These are phyloP conservation scores for Podaxis sp. DNA, from an alignment of 768 basidiomycete species.

Conservation along the genomic window DNA sequence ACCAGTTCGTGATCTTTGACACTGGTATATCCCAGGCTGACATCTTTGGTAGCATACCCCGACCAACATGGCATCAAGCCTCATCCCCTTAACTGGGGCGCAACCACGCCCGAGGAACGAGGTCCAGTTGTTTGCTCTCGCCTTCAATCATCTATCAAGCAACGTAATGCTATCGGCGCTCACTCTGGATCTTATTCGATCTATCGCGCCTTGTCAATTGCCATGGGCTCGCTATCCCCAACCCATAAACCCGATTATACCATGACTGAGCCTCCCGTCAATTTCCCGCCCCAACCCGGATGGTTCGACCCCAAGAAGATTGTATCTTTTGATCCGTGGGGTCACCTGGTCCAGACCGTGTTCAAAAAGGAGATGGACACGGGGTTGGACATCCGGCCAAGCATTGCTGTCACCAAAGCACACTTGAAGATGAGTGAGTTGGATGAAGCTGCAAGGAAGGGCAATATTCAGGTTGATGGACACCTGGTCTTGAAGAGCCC, in stretches of 20 bases:
- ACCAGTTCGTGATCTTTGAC: constrained; percentile 56
- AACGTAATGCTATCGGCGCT: constrained; percentile 90
- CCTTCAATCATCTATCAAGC: constrained; percentile 77
- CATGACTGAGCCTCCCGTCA: constrained; percentile 80
- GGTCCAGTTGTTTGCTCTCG: constrained; percentile 91
- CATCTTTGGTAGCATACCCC: constrained; percentile 66
- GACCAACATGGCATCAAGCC: constrained; percentile 88
- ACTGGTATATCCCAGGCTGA: background rate
- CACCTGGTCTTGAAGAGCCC: constrained; percentile 71
- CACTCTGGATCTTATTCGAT: constrained; percentile 93
- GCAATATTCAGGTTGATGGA: constrained; percentile 74
- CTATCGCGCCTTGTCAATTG: constrained; percentile 90
- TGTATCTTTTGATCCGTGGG: constrained; percentile 92
- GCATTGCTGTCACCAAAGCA: constrained; percentile 88
- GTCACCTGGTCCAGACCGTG: constrained; percentile 76
- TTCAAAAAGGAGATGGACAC: constrained; percentile 60
- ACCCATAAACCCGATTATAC: constrained; percentile 80
- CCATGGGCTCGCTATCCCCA: constrained; percentile 78
- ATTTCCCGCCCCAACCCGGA: constrained; percentile 67
- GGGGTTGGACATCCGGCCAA: constrained; percentile 84
- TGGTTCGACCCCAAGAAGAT: constrained; percentile 82
- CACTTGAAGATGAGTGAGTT: constrained; percentile 95
- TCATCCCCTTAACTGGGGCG: constrained; percentile 79
- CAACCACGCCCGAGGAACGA: constrained; percentile 52
- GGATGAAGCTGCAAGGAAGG: constrained; percentile 73